Conservation (phyloP, 148 eudicot species). For the Chenopodium quinoa region DNA sequence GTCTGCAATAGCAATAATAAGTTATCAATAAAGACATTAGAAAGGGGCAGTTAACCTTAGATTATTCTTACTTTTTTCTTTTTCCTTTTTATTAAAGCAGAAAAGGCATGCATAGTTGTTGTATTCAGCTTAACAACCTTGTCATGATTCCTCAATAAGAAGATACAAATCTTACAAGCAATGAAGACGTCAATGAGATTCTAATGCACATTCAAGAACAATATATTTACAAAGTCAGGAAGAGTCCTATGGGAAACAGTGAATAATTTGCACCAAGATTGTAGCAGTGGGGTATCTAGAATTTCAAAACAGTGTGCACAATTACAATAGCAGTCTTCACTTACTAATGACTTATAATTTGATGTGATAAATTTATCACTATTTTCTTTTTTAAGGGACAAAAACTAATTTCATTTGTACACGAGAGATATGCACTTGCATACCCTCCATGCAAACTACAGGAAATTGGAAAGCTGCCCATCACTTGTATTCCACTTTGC, state of each 20-base stretch:
- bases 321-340: too few species aligned
- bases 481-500: not conserved
- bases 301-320: too few species aligned
- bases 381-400: too few species aligned
- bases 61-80: not conserved
- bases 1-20: constrained; percentile 50
- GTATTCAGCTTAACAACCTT: not conserved
- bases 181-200: not conserved
- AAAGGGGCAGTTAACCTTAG: not conserved
- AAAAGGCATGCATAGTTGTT: not conserved
- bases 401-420: too few species aligned
- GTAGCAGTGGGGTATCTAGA: too few species aligned
- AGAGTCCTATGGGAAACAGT: not conserved
- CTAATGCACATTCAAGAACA: not conserved
- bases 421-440: too few species aligned
- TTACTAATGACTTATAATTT: too few species aligned
- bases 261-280: not conserved
- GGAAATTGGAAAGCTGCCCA: not conserved
- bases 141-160: not conserved
- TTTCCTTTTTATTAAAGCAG: not conserved
- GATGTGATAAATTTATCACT: too few species aligned
- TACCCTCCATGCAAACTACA: too few species aligned
- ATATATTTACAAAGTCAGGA: not conserved
- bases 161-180: not conserved
- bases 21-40: constrained; percentile 2